These are phyloP conservation scores for Aspergillus sp. DNA, from an alignment of 2,329 filamentous ascomycete genomes.

Conservation along the genomic window DNA sequence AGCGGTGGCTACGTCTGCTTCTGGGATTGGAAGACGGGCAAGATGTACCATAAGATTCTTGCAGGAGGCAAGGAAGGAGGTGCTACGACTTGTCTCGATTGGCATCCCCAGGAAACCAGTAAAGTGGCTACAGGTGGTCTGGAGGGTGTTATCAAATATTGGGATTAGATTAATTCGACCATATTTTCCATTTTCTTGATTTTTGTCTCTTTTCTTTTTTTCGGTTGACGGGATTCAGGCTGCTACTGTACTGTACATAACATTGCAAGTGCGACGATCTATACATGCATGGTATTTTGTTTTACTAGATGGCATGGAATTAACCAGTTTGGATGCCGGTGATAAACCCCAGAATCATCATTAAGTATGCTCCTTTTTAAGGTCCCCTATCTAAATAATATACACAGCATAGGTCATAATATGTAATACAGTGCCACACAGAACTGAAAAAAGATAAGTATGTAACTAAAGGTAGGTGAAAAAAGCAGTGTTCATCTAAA, in stretches of 20 bases:
- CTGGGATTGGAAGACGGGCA: slow-evolving; percentile 99
- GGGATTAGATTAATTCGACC: slow-evolving; percentile 63
- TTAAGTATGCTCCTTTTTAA: too few species aligned
- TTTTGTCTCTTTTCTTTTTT: neutral
- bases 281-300: too few species aligned
- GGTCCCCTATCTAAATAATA: too few species aligned
- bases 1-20: slow-evolving; percentile 87
- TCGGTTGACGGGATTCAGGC: neutral
- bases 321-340: too few species aligned
- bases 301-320: too few species aligned
- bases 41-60: slow-evolving; percentile 96
- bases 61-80: slow-evolving; percentile 64
- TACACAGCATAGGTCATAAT: too few species aligned
- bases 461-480: too few species aligned
- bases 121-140: slow-evolving; percentile 88
- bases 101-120: slow-evolving; percentile 96
- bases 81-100: slow-evolving; percentile 79
- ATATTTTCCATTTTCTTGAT: neutral
- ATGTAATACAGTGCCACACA: too few species aligned
- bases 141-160: slow-evolving; percentile 85
- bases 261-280: too few species aligned
- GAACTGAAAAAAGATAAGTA: too few species aligned
- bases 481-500: slow-evolving; percentile 36
- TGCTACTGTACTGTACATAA: too few species aligned
- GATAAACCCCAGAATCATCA: too few species aligned